Base-by-base conservation (phyloP, 345 rosid species). In the Odontarrhena argentea region DNA sequence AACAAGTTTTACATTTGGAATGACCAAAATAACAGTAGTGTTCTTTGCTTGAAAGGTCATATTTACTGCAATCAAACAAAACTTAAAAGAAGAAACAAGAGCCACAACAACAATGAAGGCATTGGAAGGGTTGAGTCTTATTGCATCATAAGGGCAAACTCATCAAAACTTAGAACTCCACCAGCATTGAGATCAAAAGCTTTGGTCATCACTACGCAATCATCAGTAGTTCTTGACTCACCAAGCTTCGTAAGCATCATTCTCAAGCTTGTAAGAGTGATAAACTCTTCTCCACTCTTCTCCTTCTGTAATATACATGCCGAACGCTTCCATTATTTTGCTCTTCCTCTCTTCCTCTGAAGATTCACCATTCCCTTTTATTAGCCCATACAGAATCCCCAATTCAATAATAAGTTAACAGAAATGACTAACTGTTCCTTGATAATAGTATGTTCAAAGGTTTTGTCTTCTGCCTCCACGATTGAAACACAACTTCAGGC, bases 111-210 rank as follows among this genome's bases (percentile, higher is more conserved):
- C 7, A 49, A 74, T 28, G 58, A n/a, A 40, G 28, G 34, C 35
- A 50, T n/a, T 28, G 24, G 46, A 51, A 12, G 35, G 49, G 57
- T 15, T 38, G 32, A 30, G 53, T 43, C 55, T 51, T 50, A 82
- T 46, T 52, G 60, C 89, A 86, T 86, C 96, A 86, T 89, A 49
- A 75, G 48, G 0, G 80, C 55, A 73, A 89, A 89, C 78, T 89
- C 96, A 48, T 82, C 80, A 70, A 86, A 89, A 77, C 74, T 77
- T 44, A 86, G 82, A 32, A 85, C 87, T 4, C 91, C 96, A 52
- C 85, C 89, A 8, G 84, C 86, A 26, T 89, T 78, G 4, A 86
- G 82, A 76, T 89, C 93, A 65, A 83, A 86, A 46, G 77, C 73
- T 12, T 74, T 34, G 55, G 86, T 86, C 87, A 89, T 89, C 10